Percentiles rank a stretch among this genome's conserved stretches.
Conservation (phyloP, 2,329 filamentous ascomycete genomes). For the Sporothrix curviconia region DNA sequence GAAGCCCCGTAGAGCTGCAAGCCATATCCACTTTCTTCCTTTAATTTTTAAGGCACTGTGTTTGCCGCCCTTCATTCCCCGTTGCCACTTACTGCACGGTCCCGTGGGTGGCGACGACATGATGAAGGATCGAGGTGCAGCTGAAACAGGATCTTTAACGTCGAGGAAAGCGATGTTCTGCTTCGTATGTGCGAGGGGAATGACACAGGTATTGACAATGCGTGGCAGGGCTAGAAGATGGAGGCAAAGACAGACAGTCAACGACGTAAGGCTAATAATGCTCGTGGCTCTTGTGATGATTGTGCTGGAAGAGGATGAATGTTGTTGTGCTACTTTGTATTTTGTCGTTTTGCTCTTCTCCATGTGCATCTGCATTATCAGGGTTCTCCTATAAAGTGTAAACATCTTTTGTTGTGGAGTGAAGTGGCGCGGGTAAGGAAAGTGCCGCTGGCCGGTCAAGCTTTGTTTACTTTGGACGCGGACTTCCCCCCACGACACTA, state of each 20-base stretch:
- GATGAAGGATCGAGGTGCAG: not conserved
- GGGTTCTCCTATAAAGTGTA: not conserved
- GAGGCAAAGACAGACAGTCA: not conserved
- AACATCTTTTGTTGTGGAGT: not conserved
- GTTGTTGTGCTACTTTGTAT: too few species aligned
- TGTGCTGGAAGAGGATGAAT: not conserved
- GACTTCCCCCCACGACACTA: not conserved
- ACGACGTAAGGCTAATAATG: not conserved
- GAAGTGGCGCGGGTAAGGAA: not conserved
- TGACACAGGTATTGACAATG: not conserved
- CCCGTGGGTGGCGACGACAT: not conserved
- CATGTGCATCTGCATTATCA: not conserved
- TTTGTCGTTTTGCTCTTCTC: not conserved
- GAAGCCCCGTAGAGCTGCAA: not conserved
- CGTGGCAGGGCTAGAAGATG: not conserved
- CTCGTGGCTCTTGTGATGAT: not conserved
- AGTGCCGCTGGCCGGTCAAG: not conserved
- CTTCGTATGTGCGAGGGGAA: not conserved
- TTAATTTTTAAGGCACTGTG: not conserved
- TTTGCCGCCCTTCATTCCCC: not conserved
- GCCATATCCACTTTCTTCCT: not conserved
- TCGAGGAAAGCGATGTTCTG: not conserved
- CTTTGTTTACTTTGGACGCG: constrained; percentile 1
- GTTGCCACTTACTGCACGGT: not conserved
- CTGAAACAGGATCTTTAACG: not conserved